Percentiles rank a stretch among this genome's conserved stretches.
These are phyloP conservation scores for Eucommia ulmoides DNA, from an alignment of 257 asterid genomes.

Conservation along the genomic window DNA sequence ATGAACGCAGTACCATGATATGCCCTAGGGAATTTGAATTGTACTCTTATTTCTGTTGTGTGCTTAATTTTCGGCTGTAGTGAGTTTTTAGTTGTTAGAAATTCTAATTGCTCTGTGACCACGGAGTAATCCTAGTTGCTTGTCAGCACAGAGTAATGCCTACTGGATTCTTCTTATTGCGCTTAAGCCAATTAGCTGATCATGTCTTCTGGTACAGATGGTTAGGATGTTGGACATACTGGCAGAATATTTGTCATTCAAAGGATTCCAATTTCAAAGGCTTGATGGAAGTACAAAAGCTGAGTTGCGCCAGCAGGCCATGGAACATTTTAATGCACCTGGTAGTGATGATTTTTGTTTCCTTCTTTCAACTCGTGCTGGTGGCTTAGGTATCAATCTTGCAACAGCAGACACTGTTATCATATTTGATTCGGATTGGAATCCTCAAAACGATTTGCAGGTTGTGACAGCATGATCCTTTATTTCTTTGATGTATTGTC, in stretches of 20 bases:
- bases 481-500: neutral
- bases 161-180: too few species aligned
- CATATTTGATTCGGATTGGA: conserved; percentile 99
- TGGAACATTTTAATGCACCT: conserved; percentile 99
- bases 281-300: conserved; percentile 99
- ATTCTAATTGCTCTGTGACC: too few species aligned
- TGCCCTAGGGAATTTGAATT: too few species aligned
- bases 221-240: conserved; percentile 95
- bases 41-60: too few species aligned
- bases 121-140: too few species aligned
- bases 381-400: conserved; percentile 98
- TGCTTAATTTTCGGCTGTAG: too few species aligned
- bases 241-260: conserved; percentile 83
- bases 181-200: too few species aligned
- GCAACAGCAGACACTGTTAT: conserved; percentile 99
- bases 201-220: conserved; percentile 76
- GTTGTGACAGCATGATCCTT: conserved; percentile 21
- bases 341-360: conserved; percentile 98
- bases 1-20: too few species aligned
- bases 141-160: too few species aligned
- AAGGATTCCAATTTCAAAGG: conserved; percentile 93
- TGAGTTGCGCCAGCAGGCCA: conserved; percentile 95
- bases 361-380: conserved; percentile 99
- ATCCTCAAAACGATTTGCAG: conserved; percentile 99
- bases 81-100: too few species aligned